Base-by-base conservation (phyloP, 768 basidiomycete genomes). In the Tephrocybe sp. region DNA sequence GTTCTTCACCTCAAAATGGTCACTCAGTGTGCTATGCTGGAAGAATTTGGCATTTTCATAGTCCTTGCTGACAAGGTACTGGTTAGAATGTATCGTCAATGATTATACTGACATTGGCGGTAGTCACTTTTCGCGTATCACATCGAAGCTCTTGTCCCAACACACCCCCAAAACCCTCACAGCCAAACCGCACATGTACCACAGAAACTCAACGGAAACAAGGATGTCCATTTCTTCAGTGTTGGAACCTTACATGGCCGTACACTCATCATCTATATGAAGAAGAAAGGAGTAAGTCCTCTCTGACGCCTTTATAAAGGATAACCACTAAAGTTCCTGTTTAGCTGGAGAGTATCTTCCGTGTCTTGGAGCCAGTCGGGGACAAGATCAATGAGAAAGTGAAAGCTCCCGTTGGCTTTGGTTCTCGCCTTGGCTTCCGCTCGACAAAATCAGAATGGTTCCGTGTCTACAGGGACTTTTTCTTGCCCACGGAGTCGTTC, bases 1-100 rank as follows among this genome's bases (percentile, higher is more conserved):
- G 95, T 98, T 14, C 75, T 98, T 2, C 95, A 97, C 65, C 73
- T 98, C 39, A 93, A 93, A 68, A 84, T 86, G 74, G 94, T 98
- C 26, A 94, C 93, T 0, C 93, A 97, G 63, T 93, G 92, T 65
- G 94, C 94, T 0, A 95, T 98, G 80, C 73, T 98, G 6, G 93
- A 97, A 64, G 91, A 96, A 56, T 98, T 97, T 67, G 91, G 93
- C 14, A 93, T 98, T 58, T 94, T 99, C 77, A 79, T 98, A 23
- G 96, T 98, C 4, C 73, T 98, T 10, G 92, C 94, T 7, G 93
- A 97, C 69, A 95, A 94, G 77, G 90, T 84, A 46, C 30, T 48
- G 53, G 58, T 5, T 9, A 5, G 28, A 20, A 21, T 14, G 23
- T n/a, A 12, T 41, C 11, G 11, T 48, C 10, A 14, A 17, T 12